Evolutionary conservation across 768 basidiomycete genomes (phyloP).

Genomic region (Amanita polypyramis): DNA sequence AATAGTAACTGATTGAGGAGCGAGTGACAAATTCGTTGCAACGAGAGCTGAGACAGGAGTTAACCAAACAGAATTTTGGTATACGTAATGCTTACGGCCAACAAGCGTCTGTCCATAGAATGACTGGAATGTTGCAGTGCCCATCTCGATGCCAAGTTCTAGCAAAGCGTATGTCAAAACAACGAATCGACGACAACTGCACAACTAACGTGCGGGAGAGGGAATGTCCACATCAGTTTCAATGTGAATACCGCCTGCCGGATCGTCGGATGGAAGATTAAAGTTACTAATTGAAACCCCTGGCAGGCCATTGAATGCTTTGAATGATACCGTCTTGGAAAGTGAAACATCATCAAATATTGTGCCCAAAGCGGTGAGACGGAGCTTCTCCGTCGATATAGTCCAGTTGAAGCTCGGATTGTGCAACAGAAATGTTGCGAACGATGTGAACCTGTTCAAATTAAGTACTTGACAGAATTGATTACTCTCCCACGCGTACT

Average conservation of each 20-base stretch:
- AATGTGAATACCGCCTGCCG: constrained; percentile 60
- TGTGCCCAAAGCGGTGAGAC: constrained; percentile 55
- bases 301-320: constrained; percentile 61
- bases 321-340: constrained; percentile 49
- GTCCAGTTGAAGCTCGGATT: constrained; percentile 59
- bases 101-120: constrained; percentile 46
- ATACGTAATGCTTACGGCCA: constrained; percentile 40
- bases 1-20: constrained; percentile 33
- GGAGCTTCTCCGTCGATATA: constrained; percentile 53
- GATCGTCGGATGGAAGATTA: constrained; percentile 55
- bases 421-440: constrained; percentile 57
- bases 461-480: background rate
- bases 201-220: constrained; percentile 51
- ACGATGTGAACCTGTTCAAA: constrained; percentile 44
- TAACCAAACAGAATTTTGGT: constrained; percentile 1
- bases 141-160: constrained; percentile 67
- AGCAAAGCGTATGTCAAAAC: constrained; percentile 13
- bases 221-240: constrained; percentile 59
- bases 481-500: constrained; percentile 23
- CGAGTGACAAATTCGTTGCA: constrained; percentile 37
- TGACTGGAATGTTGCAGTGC: constrained; percentile 55
- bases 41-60: constrained; percentile 33
- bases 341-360: constrained; percentile 57
- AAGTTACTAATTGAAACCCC: constrained; percentile 67
- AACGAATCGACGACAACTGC: background rate